phyloP scores from a whole-genome alignment of 164 flowering plant species.

The Hamamelis virginiana region DNA sequence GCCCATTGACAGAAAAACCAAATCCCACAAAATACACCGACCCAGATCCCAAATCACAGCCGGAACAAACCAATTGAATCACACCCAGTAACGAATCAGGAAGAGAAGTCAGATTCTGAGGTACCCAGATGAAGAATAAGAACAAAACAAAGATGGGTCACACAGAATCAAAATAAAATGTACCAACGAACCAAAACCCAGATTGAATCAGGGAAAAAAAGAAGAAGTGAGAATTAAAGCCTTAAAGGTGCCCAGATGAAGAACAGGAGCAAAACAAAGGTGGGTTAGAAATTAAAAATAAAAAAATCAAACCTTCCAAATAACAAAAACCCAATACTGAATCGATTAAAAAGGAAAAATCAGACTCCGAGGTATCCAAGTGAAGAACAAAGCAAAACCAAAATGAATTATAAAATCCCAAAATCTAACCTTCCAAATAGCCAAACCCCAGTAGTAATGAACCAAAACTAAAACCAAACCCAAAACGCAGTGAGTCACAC shows the following conservation, averaged over 20 bases:
- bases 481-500: too few relatives aligned
- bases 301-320: too few relatives aligned
- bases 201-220: neutral
- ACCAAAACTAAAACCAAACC: too few relatives aligned
- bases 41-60: slow-evolving; percentile 18
- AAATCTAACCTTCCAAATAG: too few relatives aligned
- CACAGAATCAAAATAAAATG: neutral
- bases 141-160: neutral
- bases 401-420: too few relatives aligned
- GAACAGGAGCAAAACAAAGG: neutral
- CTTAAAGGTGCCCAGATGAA: neutral
- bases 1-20: slow-evolving; percentile 59
- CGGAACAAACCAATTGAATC: neutral
- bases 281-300: neutral
- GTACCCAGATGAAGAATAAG: slow-evolving; percentile 4
- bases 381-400: too few relatives aligned
- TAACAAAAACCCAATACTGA: too few relatives aligned
- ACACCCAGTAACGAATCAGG: neutral
- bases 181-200: neutral
- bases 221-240: neutral
- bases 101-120: neutral
- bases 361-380: too few relatives aligned
- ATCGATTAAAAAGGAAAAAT: too few relatives aligned
- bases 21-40: slow-evolving; percentile 10
- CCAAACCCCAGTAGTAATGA: too few relatives aligned